Percentiles rank a stretch among this genome's conserved stretches.
phyloP scores from a whole-genome alignment of 2,329 filamentous ascomycete genomes.

The Fusarium graminum region DNA sequence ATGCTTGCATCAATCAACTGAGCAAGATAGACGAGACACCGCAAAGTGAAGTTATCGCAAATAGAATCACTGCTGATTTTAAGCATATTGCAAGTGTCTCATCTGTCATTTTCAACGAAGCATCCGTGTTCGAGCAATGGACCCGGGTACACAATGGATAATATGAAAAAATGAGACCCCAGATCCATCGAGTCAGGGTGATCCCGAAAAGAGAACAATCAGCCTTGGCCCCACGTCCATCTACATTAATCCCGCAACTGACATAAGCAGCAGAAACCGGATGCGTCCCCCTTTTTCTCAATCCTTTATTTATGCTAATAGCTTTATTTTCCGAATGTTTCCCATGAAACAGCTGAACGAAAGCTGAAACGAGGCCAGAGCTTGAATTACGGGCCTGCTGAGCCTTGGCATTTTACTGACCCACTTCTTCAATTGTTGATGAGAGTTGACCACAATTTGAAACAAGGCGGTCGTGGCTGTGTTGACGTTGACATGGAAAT shows the following conservation, averaged over 20 bases:
- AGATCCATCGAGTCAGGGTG: no score
- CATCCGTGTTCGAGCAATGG: not conserved
- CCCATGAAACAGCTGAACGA: constrained; percentile 4
- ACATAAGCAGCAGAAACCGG: not conserved
- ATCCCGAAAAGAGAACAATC: no score
- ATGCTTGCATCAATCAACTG: no score
- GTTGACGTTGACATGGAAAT: not conserved
- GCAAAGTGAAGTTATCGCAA: no score
- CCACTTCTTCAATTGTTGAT: not conserved
- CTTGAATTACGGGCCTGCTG: not conserved
- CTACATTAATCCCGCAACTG: not conserved
- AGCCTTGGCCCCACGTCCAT: not conserved
- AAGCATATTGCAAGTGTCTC: no score
- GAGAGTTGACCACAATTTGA: not conserved
- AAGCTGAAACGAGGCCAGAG: constrained; percentile 1
- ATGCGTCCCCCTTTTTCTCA: not conserved
- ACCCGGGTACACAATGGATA: no score
- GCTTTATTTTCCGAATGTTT: not conserved
- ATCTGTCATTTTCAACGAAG: no score
- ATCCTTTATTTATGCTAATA: not conserved
- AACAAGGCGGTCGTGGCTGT: constrained; percentile 10
- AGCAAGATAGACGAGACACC: no score
- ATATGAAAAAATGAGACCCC: no score
- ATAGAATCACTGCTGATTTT: no score
- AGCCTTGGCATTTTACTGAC: constrained; percentile 5